Base-by-base conservation (phyloP, 768 basidiomycete species). In the Suillus sp. region DNA sequence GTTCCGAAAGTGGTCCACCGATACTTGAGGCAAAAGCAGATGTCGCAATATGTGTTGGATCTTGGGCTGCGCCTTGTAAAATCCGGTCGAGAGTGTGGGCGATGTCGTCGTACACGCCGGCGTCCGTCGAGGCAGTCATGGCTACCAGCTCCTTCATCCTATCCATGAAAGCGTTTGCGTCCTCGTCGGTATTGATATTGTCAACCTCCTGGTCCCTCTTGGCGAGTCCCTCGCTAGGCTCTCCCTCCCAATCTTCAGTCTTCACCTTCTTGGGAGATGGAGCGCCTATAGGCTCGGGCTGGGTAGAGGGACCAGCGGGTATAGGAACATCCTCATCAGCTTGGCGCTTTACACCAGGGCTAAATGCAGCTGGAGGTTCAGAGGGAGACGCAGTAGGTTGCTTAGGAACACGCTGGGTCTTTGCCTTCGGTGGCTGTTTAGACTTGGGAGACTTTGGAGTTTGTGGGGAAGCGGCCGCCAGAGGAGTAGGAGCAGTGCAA, bases 201-300 rank as follows among this genome's bases (percentile, higher is more conserved):
- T 81, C 78, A 37, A 75, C 59, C 59, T 80, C 75, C 63, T 79
- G 77, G 53, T 78, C 70, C 63, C 69, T 77, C 72, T 77, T 79
- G 34, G 74, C 69, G 61, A 85, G 69, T 30, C 78, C 80, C 48
- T 88, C 85, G 65, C 78, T 86, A 18, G 82, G 77, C 30, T 83
- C 79, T 10, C 84, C 83, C 54, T 90, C 88, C 86, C 87, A 91
- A 40, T 57, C 56, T 60, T 92, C 89, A 25, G 83, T 85, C 79
- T 89, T 90, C 56, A 76, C 71, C 54, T 88, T 85, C 77, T 92
- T 92, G 16, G 91, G 88, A 7, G 90, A 87, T 8, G 89, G 89
- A 8, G 84, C 85, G 61, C 86, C 83, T 54, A 60, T 69, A 43
- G 60, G 64, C 61, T 70, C 75, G 25, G 70, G 65, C 55, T 74